Base-by-base conservation (phyloP, 2,329 filamentous ascomycete species). In the Neurospora sp. region DNA sequence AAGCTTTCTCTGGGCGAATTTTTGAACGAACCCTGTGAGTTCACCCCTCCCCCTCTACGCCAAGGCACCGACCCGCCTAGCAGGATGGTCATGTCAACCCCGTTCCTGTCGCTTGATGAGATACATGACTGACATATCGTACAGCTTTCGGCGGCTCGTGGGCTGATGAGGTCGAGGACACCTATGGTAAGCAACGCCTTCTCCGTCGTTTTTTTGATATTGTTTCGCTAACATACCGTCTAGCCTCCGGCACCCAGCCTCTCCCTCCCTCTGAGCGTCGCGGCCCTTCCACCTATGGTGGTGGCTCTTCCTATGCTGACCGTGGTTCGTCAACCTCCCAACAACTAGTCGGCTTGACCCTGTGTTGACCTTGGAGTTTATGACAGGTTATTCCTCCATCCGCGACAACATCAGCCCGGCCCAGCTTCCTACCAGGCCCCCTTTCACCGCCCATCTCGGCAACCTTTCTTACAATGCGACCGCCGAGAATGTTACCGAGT, bases 1-100 rank as follows among this genome's bases (percentile, higher is more conserved):
- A 99, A 96, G 87, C 95, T 99, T 92, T 93, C 92, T 86, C 90
- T 98, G 80, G 92, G 93, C 86, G 92, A 93, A 83, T 99, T 99
- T 88, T 88, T 99, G 86, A 87, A 87, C 80, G 93, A 97, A 82
- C 88, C 93, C 82, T 90, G 95, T 97, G 87, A 83, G 92, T 86
- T 69, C 74, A 73, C 72, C 71, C 74, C 68, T 41, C 68, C 72
- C 71, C 75, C 70, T 73, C 73, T 41, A 72, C 73, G 72, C 72
- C 73, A 74, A 75, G 73, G 67, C 66, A 38, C 69, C 66, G 52
- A 70, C 66, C 62, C 68, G 67, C 69, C 70, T 71, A 71, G 69
- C 73, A 72, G 66, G 73, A 67, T 52, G 69, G 65, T 36, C 17
- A 40, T 68, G 39, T 19, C 71, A 70, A 70, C 71, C 68, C 77